phyloP scores from a whole-genome alignment of 805 yeast species.

The Danielia reshetovae region DNA sequence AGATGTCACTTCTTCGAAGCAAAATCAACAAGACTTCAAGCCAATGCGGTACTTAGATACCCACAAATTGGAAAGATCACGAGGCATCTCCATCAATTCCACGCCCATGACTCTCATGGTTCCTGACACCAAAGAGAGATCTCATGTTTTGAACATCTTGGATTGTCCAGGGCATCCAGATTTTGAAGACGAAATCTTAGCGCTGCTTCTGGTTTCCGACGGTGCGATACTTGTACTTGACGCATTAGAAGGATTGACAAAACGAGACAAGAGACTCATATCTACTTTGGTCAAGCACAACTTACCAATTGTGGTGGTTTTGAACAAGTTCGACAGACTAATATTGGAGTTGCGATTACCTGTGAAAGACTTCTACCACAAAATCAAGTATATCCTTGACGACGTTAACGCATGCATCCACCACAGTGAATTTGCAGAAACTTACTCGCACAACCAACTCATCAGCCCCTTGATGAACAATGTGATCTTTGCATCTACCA shows the following conservation, averaged over 20 bases:
- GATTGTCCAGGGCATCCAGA: slow-evolving; percentile 94
- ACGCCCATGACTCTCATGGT: slow-evolving; percentile 60
- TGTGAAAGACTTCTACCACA: slow-evolving; percentile 67
- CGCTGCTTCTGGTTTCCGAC: slow-evolving; percentile 58
- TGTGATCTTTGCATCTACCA: slow-evolving; percentile 71
- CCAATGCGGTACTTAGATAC: slow-evolving; percentile 69
- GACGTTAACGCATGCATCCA: slow-evolving; percentile 56
- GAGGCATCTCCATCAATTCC: slow-evolving; percentile 67
- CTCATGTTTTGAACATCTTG: slow-evolving; percentile 57
- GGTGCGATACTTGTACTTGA: slow-evolving; percentile 73
- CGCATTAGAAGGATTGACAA: slow-evolving; percentile 74
- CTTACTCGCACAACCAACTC: slow-evolving; percentile 23
- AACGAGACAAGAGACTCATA: slow-evolving; percentile 48
- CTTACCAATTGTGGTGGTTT: slow-evolving; percentile 52
- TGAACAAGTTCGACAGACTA: slow-evolving; percentile 86
- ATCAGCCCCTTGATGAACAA: slow-evolving; percentile 64
- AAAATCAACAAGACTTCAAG: slow-evolving; percentile 34
- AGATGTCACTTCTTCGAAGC: slow-evolving; percentile 18
- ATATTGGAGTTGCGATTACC: slow-evolving; percentile 75
- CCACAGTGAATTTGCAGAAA: slow-evolving; percentile 23
- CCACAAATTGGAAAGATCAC: slow-evolving; percentile 59
- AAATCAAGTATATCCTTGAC: slow-evolving; percentile 57
- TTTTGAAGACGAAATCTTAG: slow-evolving; percentile 70
- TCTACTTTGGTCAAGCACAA: slow-evolving; percentile 48
- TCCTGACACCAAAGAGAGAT: slow-evolving; percentile 46